A percentile compares a stretch with the other conserved stretches of the same genome.
Conservation (phyloP, 169 alveolate species). For the Cryptosporidium sp. region DNA sequence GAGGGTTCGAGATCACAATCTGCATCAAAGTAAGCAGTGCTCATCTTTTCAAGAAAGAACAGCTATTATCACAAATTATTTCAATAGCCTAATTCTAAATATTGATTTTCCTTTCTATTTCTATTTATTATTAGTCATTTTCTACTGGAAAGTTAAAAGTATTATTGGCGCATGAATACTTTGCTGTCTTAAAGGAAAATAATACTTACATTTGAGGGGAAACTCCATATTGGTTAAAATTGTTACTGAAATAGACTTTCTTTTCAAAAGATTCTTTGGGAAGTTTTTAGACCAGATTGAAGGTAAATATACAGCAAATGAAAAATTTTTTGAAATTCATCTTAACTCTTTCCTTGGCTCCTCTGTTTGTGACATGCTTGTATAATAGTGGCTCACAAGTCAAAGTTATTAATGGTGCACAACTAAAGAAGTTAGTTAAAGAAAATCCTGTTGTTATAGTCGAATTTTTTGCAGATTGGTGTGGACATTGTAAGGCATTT, state of each 20-base stretch:
- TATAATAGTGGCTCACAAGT: conserved; percentile 56
- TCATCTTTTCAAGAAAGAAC: conserved; percentile 8
- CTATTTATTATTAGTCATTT: conserved; percentile 9
- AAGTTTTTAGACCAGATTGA: neutral
- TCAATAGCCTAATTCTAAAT: neutral
- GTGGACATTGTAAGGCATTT: conserved; percentile 90
- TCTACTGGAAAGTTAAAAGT: conserved; percentile 2
- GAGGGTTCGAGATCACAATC: conserved; percentile 74
- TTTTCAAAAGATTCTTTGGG: neutral
- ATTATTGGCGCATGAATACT: conserved; percentile 48
- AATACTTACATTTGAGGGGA: conserved; percentile 31
- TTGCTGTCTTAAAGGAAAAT: conserved; percentile 25
- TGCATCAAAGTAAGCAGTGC: conserved; percentile 46
- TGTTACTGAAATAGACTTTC: neutral
- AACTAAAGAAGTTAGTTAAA: conserved; percentile 79
- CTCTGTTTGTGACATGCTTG: conserved; percentile 40
- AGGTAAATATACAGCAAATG: neutral
- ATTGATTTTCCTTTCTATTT: neutral
- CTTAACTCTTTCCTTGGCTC: neutral
- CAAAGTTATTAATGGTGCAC: conserved; percentile 77
- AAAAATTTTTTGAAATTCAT: neutral
- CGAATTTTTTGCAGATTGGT: conserved; percentile 97
- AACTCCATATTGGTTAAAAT: neutral
- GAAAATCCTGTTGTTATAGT: conserved; percentile 87
- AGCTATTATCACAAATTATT: neutral